A percentile compares a stretch with the other conserved stretches of the same genome.
Evolutionary conservation across 148 eudicot species (phyloP).

Genomic region (Vaccinium myrtillus): DNA sequence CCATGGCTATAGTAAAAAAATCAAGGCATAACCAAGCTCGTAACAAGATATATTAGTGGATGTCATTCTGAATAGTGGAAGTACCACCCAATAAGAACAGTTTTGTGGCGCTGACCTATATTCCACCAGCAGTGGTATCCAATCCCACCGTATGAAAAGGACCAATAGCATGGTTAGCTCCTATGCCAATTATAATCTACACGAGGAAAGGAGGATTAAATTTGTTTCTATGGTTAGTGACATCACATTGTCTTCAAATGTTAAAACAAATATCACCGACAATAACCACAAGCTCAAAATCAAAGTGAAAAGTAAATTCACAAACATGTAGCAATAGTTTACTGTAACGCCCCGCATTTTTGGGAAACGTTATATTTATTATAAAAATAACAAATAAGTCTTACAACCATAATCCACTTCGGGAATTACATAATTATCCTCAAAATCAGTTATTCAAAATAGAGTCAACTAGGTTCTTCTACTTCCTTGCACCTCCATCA

Average conservation of each 20-base stretch:
- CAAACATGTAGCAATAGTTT: slow-evolving; percentile 21
- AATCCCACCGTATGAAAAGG: slow-evolving; percentile 72
- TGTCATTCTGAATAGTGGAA: no score
- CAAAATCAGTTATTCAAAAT: no score
- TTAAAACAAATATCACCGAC: neutral
- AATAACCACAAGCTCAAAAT: neutral
- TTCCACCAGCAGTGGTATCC: slow-evolving; percentile 73
- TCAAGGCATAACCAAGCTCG: no score
- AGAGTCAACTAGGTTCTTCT: no score
- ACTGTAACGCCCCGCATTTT: slow-evolving; percentile 32
- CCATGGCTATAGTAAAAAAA: no score
- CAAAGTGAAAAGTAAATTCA: neutral
- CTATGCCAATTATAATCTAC: slow-evolving; percentile 91
- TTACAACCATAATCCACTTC: no score
- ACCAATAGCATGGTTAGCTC: slow-evolving; percentile 83
- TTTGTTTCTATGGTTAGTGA: neutral
- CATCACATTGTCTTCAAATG: neutral
- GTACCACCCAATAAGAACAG: no score
- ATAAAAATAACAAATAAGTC: no score
- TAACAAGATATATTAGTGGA: no score
- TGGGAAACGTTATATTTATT: no score
- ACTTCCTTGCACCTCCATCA: no score
- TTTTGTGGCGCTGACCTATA: slow-evolving; percentile 53
- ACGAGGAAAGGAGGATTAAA: slow-evolving; percentile 9
- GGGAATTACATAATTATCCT: no score